Conservation (phyloP, 805 yeast species). For the Candida namnaoensis region DNA sequence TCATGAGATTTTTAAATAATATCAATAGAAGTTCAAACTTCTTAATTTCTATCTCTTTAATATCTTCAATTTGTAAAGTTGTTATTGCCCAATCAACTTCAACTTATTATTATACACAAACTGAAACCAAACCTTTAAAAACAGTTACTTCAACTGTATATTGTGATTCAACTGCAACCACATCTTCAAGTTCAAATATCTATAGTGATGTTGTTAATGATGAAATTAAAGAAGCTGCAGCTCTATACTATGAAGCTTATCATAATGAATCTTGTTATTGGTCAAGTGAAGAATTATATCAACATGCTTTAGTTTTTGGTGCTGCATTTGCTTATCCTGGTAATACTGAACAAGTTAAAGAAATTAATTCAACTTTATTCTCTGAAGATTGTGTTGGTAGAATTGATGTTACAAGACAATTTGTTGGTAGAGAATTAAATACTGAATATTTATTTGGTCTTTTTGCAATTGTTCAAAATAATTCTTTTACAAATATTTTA, state of each 20-base stretch:
- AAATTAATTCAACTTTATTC: constrained; percentile 14
- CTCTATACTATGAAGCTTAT: neutral
- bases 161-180: neutral
- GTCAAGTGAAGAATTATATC: constrained; percentile 3
- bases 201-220: neutral
- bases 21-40: no score
- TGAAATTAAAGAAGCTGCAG: neutral
- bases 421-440: constrained; percentile 14
- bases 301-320: constrained; percentile 3
- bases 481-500: constrained; percentile 5
- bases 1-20: no score
- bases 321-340: constrained; percentile 19
- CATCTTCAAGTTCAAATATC: neutral
- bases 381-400: constrained; percentile 11
- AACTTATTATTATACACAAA: neutral
- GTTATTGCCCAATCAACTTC: constrained; percentile 3
- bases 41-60: no score
- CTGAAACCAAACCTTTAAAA: neutral
- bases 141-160: neutral
- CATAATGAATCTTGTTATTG: neutral
- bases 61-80: no score
- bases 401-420: constrained; percentile 14
- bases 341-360: constrained; percentile 7
- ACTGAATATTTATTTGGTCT: constrained; percentile 17
- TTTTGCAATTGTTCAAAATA: constrained; percentile 7